These are phyloP conservation scores for Rhodotorula babjevae DNA, from an alignment of 768 basidiomycete species.

Conservation along the genomic window DNA sequence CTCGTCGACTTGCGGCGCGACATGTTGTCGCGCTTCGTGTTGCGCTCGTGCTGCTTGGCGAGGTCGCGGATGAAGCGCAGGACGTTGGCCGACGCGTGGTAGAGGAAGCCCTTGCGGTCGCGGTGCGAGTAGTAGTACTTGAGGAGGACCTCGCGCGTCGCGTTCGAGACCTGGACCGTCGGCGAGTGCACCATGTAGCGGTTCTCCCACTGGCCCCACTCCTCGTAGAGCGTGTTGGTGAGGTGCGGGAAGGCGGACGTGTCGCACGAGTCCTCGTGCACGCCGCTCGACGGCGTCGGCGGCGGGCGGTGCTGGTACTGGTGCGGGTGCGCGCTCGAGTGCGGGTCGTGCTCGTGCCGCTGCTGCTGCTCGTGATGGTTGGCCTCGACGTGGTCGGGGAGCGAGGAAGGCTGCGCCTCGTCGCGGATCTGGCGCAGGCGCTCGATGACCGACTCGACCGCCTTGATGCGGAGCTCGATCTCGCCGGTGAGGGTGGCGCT, in stretches of 20 bases:
- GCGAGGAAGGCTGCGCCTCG: not conserved
- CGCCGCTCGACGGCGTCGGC: not conserved
- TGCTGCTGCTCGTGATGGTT: not conserved
- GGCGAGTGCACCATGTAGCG: slow-evolving; percentile 88
- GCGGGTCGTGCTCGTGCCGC: not conserved
- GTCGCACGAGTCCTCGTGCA: slow-evolving; percentile 8
- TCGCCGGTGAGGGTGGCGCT: not conserved
- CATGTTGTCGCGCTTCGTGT: slow-evolving; percentile 2
- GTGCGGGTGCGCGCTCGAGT: not conserved
- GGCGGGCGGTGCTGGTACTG: not conserved
- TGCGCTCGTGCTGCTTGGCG: slow-evolving; percentile 51
- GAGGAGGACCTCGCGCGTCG: slow-evolving; percentile 62
- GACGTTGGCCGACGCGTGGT: slow-evolving; percentile 82
- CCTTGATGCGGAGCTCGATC: slow-evolving; percentile 27
- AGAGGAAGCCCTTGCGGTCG: slow-evolving; percentile 50
- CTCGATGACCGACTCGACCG: slow-evolving; percentile 21
- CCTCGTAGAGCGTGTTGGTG: slow-evolving; percentile 47
- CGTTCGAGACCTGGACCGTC: slow-evolving; percentile 58
- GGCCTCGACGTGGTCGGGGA: not conserved
- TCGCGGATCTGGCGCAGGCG: slow-evolving; percentile 17
- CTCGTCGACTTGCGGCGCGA: slow-evolving; percentile 5
- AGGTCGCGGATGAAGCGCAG: slow-evolving; percentile 85
- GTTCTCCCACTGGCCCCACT: slow-evolving; percentile 79
- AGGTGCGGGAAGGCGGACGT: slow-evolving; percentile 23
- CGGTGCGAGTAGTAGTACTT: slow-evolving; percentile 82